These are phyloP conservation scores for Paramecium biaurelia DNA, from an alignment of 73 alveolate genomes.

Conservation along the genomic window DNA sequence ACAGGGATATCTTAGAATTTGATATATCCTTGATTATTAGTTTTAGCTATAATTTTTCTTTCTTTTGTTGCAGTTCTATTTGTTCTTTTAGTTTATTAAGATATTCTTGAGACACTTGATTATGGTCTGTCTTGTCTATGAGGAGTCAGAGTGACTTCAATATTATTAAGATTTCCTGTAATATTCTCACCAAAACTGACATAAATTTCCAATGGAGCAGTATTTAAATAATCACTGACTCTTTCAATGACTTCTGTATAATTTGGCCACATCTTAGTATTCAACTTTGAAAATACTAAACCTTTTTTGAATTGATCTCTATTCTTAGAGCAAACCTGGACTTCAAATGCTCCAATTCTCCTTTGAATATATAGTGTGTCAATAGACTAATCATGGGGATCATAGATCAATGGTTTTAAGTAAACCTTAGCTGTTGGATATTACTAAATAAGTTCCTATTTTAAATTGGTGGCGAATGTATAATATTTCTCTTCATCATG, in stretches of 20 bases:
- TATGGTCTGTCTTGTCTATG: conserved; percentile 36
- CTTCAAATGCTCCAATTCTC: conserved; percentile 68
- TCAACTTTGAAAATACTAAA: conserved; percentile 62
- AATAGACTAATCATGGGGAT: conserved; percentile 44
- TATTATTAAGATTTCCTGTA: conserved; percentile 10
- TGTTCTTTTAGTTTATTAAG: conserved; percentile 36
- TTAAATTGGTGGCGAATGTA: conserved; percentile 58
- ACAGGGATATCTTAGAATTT: conserved; percentile 59
- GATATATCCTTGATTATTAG: conserved; percentile 59
- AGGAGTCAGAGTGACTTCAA: conserved; percentile 37
- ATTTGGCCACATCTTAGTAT: conserved; percentile 67
- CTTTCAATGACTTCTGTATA: conserved; percentile 49
- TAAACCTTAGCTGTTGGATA: conserved; percentile 69
- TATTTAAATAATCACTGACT: conserved; percentile 28
- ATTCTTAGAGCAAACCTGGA: conserved; percentile 53
- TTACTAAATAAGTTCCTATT: conserved; percentile 53
- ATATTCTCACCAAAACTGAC: conserved; percentile 34
- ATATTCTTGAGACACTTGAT: conserved; percentile 44
- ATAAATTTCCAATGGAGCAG: conserved; percentile 36
- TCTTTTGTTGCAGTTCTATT: conserved; percentile 27
- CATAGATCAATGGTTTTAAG: conserved; percentile 66
- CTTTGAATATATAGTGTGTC: conserved; percentile 43
- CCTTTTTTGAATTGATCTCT: conserved; percentile 47
- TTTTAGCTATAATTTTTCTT: conserved; percentile 23
- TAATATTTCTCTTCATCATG: conserved; percentile 72